Base-by-base conservation (phyloP, 495 filamentous ascomycete genomes). In the Aeminium ludgeri region DNA sequence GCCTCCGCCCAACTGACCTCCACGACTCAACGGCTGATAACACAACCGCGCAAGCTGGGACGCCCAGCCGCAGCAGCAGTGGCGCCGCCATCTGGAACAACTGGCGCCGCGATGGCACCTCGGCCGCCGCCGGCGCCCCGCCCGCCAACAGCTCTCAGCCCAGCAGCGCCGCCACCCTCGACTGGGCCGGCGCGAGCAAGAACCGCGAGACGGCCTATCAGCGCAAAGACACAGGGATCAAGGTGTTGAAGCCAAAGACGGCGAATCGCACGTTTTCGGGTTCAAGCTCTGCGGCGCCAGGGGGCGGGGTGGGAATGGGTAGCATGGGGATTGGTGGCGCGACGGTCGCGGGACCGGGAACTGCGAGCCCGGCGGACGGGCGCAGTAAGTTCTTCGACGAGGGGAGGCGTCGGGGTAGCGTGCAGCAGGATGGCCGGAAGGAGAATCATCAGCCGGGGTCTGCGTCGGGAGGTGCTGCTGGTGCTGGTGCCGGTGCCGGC, bases 401-500 rank as follows among this genome's bases (percentile, higher is more conserved):
- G 12, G 58, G 55, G 10, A 41, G 51, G 20, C 43, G 52, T 30
- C 43, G 58, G 7, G 40, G 42, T 23, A 42, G 34, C 10, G 35
- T 30, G 19, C 20, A 10, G 34, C 65, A 52, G 32, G 46, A 13
- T 50, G 52, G 34, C 33, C 50, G 42, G 49, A 60, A 61, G 58
- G 55, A 74, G 56, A 55, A 48, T 40, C 51, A 48, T 40, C 51
- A 55, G 39, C 61, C 57, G 4, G 13, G 11, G 2, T 12, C 31
- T 33, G 31, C 31, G 3, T 5, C 31, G 5, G 16, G n/a, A 3
- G n/a, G n/a, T 33, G 38, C 38, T 10, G 17, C 12, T 10, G 38
- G 25, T 62, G 49, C 60, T 66, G 7, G 47, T 55, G 35, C 59
- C 61, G 38, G 15, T 28, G 57, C 45, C 72, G 75, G 48, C 57